Conservation (phyloP, 2,329 filamentous ascomycete species). For the Akanthomyces lecanii region DNA sequence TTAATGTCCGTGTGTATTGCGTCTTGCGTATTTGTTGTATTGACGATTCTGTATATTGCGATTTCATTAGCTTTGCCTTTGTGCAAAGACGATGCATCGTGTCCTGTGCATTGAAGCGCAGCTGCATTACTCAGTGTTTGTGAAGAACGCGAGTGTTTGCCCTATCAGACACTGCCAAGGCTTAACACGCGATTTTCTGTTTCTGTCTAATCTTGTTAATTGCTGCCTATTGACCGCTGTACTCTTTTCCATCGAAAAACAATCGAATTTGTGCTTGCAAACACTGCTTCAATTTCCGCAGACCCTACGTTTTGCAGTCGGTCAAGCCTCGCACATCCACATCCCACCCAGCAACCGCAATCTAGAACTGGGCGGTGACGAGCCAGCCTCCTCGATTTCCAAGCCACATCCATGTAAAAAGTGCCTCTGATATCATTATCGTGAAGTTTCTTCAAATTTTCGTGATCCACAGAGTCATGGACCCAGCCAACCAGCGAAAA, state of each 20-base stretch:
- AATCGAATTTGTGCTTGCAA: not conserved
- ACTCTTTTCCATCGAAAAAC: not conserved
- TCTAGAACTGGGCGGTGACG: constrained; percentile 8
- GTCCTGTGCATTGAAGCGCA: not conserved
- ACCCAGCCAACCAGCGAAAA: not conserved
- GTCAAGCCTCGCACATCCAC: constrained; percentile 4
- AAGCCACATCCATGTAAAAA: constrained; percentile 2
- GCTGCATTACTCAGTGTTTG: not conserved
- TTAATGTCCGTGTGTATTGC: not conserved
- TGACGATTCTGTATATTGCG: not conserved
- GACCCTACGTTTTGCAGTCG: constrained; percentile 16
- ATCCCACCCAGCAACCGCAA: constrained; percentile 10
- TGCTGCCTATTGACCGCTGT: no score
- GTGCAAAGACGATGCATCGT: not conserved
- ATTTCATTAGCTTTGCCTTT: not conserved
- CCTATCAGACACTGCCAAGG: not conserved
- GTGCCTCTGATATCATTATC: not conserved
- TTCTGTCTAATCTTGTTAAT: not conserved
- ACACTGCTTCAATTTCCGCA: constrained; percentile 15
- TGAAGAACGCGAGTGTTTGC: not conserved
- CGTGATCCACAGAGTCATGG: not conserved
- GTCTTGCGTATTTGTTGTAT: not conserved
- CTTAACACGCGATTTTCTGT: not conserved
- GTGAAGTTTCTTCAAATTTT: not conserved
- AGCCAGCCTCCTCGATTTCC: not conserved